phyloP scores from a whole-genome alignment of 352 stramenopile species.

The Globisporangium okanoganense region DNA sequence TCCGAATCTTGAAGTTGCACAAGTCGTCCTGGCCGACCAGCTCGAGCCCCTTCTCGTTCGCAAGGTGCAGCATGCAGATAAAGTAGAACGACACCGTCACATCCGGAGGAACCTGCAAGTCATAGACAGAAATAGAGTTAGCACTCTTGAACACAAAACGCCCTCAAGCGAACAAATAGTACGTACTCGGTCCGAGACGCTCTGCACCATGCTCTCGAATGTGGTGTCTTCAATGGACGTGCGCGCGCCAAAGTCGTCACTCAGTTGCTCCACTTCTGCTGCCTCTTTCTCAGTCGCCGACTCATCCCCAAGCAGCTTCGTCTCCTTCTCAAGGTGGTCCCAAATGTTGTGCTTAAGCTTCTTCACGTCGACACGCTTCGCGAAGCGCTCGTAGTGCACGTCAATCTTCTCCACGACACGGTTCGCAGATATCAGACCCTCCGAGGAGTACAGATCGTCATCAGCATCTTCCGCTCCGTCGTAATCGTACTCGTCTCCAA shows the following conservation, averaged over 20 bases:
- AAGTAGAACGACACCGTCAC: constrained; percentile 99
- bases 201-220: constrained; percentile 90
- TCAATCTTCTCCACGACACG: constrained; percentile 94
- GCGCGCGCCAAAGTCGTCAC: constrained; percentile 15
- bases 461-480: constrained; percentile 13
- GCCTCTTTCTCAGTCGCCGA: not conserved
- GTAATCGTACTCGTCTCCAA: constrained; percentile 37
- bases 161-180: not conserved
- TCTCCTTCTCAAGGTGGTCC: constrained; percentile 66
- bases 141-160: not conserved
- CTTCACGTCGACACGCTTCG: constrained; percentile 97
- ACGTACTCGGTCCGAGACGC: constrained; percentile 78
- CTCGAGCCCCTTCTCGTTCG: constrained; percentile 97
- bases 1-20: constrained; percentile 70
- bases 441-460: constrained; percentile 45
- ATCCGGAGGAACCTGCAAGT: constrained; percentile 84
- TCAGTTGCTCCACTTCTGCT: constrained; percentile 14
- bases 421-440: constrained; percentile 79
- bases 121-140: constrained; percentile 6
- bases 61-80: constrained; percentile 98
- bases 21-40: constrained; percentile 77
- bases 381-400: constrained; percentile 90
- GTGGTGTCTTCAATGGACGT: constrained; percentile 33
- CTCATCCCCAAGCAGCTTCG: constrained; percentile 19
- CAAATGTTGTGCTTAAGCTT: constrained; percentile 96